phyloP scores from a whole-genome alignment of 495 filamentous ascomycete genomes.

The Hypoxylon rickii region DNA sequence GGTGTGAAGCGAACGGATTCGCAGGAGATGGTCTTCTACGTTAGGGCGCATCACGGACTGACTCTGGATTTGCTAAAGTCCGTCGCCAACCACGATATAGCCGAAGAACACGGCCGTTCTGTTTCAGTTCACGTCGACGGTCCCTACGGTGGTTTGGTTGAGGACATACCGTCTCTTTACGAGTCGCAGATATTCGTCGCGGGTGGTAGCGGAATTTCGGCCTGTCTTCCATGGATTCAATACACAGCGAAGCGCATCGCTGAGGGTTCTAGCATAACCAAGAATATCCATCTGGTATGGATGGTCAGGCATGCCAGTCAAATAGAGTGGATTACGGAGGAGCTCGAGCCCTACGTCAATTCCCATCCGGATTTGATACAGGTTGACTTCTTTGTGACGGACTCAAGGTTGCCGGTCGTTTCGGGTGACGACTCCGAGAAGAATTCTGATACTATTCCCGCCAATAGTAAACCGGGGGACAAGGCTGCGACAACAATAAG shows the following conservation, averaged over 20 bases:
- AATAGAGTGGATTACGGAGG: conserved; percentile 29
- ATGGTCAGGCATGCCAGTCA: conserved; percentile 58
- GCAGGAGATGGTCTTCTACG: conserved; percentile 28
- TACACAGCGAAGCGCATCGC: conserved; percentile 73
- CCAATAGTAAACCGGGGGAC: conserved; percentile 8
- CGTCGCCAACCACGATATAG: conserved; percentile 16
- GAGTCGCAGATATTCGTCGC: conserved; percentile 76
- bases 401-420: conserved; percentile 9
- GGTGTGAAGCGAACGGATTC: conserved; percentile 5
- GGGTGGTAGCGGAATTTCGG: conserved; percentile 77
- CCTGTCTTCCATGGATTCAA: conserved; percentile 70
- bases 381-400: conserved; percentile 21
- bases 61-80: conserved; percentile 26
- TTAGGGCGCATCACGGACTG: conserved; percentile 25
- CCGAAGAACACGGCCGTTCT: conserved; percentile 45
- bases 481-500: conserved; percentile 8
- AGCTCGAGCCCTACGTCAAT: conserved; percentile 13
- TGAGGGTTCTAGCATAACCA: conserved; percentile 70
- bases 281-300: conserved; percentile 74
- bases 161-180: conserved; percentile 57
- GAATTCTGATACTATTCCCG: conserved; percentile 4
- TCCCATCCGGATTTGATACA: conserved; percentile 23
- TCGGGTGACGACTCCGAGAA: conserved; percentile 17
- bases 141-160: conserved; percentile 77
- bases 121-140: conserved; percentile 74